Conservation (phyloP, 2,329 filamentous ascomycete genomes). For the Pezicula carpinea region DNA sequence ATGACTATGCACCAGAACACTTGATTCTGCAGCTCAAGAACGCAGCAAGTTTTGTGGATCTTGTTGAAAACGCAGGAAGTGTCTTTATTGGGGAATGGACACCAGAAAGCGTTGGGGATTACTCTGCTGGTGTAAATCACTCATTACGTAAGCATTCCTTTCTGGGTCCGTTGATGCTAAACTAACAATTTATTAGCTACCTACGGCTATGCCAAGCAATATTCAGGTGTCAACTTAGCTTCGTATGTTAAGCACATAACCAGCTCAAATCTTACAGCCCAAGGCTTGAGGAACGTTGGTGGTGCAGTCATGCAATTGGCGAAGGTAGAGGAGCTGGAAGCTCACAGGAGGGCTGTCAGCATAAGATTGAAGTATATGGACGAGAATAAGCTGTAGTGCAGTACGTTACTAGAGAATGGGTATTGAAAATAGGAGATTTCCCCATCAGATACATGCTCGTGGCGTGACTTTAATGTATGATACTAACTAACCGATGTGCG, state of each 20-base stretch:
- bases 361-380: slow-evolving; percentile 51
- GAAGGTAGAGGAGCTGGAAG: slow-evolving; percentile 89
- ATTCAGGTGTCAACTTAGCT: slow-evolving; percentile 92
- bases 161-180: background rate
- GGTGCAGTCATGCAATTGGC: slow-evolving; percentile 91
- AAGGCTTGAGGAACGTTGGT: slow-evolving; percentile 83
- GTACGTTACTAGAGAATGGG: background rate
- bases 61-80: slow-evolving; percentile 89
- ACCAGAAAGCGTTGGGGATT: slow-evolving; percentile 95
- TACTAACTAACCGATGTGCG: no score
- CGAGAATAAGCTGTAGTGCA: slow-evolving; percentile 18
- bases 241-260: slow-evolving; percentile 99
- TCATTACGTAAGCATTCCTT: slow-evolving; percentile 72
- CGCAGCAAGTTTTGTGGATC: slow-evolving; percentile 66
- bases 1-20: slow-evolving; percentile 94
- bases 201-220: slow-evolving; percentile 97
- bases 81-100: slow-evolving; percentile 97
- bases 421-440: no score
- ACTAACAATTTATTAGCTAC: slow-evolving; percentile 57
- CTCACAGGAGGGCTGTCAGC: slow-evolving; percentile 73
- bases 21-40: slow-evolving; percentile 85
- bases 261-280: slow-evolving; percentile 79
- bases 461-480: no score
- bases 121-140: slow-evolving; percentile 97
- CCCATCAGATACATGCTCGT: no score